Percentiles rank a stretch among this genome's conserved stretches.
phyloP scores from a whole-genome alignment of 1,284 basidiomycete species.

The Austropuccinia psidii region DNA sequence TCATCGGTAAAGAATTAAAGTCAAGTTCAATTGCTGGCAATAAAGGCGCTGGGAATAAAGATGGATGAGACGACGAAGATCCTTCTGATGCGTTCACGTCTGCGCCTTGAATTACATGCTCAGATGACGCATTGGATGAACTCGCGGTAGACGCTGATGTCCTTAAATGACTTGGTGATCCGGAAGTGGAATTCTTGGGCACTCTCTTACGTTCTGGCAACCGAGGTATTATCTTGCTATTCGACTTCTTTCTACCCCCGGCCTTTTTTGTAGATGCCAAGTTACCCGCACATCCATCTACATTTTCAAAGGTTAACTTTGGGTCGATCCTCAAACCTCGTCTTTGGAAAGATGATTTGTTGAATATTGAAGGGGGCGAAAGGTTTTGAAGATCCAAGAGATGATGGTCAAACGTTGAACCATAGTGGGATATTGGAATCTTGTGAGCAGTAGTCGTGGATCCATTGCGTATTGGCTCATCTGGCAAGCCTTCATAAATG shows the following conservation, averaged over 20 bases:
- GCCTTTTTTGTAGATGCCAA: no score
- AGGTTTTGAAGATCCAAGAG: slow-evolving; percentile 16
- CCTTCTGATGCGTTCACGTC: background rate
- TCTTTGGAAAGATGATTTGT: background rate
- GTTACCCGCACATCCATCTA: no score
- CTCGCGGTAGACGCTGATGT: background rate
- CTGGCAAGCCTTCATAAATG: slow-evolving; percentile 6
- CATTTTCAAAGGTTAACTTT: no score
- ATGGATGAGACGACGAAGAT: background rate
- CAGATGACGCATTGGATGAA: background rate
- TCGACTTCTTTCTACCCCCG: no score
- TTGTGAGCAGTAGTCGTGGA: background rate
- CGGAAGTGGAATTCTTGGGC: background rate
- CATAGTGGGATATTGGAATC: slow-evolving; percentile 5
- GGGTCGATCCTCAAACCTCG: no score
- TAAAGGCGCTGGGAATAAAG: background rate
- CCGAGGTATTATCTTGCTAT: background rate
- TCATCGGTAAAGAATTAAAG: slow-evolving; percentile 32
- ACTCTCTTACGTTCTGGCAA: background rate
- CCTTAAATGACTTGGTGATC: background rate
- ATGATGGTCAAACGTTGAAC: slow-evolving; percentile 28
- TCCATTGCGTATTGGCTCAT: background rate
- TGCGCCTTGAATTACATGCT: background rate
- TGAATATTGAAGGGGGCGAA: background rate
- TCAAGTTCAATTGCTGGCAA: slow-evolving; percentile 24